Base-by-base conservation (phyloP, 169 alveolate genomes). In the Plasmodium billcollinsi region DNA sequence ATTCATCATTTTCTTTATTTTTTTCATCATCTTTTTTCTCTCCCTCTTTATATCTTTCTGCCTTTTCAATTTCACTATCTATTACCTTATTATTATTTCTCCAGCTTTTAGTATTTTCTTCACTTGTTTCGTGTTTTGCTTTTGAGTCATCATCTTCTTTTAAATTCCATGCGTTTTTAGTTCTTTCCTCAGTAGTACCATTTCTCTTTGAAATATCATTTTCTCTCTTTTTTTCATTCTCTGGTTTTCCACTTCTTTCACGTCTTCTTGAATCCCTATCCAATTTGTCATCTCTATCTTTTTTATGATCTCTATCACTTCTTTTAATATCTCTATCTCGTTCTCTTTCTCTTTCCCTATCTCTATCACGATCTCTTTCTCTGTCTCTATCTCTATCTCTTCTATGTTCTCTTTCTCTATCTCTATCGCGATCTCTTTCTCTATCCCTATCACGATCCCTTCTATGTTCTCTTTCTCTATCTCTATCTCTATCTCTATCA, bases 221-320 rank as follows among this genome's bases (percentile, higher is more conserved):
- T n/a, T 69, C 91, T 83, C 78, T 78, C 49, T 45, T 80, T 71
- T 58, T 80, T 67, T 67, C 90, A 11, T 69, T 63, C 11, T 67
- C 90, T n/a, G 63, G 18, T 67, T 66, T 69, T 7, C 80, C 49
- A 29, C 20, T 39, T 83, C 91, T 69, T 33, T 54, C 83, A 11
- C 33, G 50, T 69, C 59, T 52, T 56, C 43, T 83, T 33, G 43
- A 12, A 20, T 83, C 67, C 61, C 89, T 33, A 61, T 89, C 89
- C 63, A 86, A 61, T 59, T 89, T 69, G 74, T 88, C 11, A 66
- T 83, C 80, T 63, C 93, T 50, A 65, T 58, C 80, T 91, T 93
- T 76, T 70, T 88, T 43, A 65, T 80, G 2, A 86, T 85, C 80
- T 93, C 95, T 71, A 71, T 93, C 75, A 88, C 94, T 39, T 73